Conservation (phyloP, 2,329 filamentous ascomycete species). For the Aspergillus costaricaensis region DNA sequence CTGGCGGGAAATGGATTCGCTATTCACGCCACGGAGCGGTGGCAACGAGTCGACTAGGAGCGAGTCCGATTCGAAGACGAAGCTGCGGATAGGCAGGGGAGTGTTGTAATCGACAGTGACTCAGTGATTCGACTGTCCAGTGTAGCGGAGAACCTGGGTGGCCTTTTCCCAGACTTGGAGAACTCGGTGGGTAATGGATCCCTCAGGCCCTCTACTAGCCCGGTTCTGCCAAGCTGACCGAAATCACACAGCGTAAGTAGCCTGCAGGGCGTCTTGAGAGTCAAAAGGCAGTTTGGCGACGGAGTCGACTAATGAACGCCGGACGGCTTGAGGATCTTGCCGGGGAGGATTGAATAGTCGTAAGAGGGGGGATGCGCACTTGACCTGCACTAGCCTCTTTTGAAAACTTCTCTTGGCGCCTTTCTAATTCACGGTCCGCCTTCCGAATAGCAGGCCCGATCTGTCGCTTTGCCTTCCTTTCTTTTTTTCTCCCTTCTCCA, state of each 20-base stretch:
- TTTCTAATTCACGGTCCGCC: slow-evolving; percentile 7
- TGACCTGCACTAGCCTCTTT: slow-evolving; percentile 27
- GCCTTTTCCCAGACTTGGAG: slow-evolving; percentile 29
- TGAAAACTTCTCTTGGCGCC: slow-evolving; percentile 29
- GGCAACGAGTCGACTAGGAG: slow-evolving; percentile 7
- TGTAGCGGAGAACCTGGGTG: slow-evolving; percentile 28
- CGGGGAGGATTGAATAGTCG: slow-evolving; percentile 31
- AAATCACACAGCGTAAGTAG: slow-evolving; percentile 6
- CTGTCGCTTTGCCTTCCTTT: background rate
- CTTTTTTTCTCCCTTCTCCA: slow-evolving; percentile 1
- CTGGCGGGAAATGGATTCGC: slow-evolving; percentile 19
- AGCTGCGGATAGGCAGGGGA: background rate
- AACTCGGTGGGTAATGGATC: slow-evolving; percentile 32
- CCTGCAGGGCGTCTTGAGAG: background rate
- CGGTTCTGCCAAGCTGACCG: slow-evolving; percentile 25
- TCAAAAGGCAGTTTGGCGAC: slow-evolving; percentile 12
- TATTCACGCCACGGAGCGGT: slow-evolving; percentile 15
- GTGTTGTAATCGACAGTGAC: slow-evolving; percentile 8
- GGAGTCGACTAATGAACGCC: slow-evolving; percentile 15
- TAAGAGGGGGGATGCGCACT: slow-evolving; percentile 31
- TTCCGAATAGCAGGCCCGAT: background rate
- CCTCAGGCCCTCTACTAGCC: slow-evolving; percentile 26
- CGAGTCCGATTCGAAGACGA: background rate
- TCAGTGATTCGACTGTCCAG: slow-evolving; percentile 16
- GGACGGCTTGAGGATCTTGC: slow-evolving; percentile 29